These are phyloP conservation scores for Xylaria sp. DNA, from an alignment of 2,329 filamentous ascomycete genomes.

Conservation along the genomic window DNA sequence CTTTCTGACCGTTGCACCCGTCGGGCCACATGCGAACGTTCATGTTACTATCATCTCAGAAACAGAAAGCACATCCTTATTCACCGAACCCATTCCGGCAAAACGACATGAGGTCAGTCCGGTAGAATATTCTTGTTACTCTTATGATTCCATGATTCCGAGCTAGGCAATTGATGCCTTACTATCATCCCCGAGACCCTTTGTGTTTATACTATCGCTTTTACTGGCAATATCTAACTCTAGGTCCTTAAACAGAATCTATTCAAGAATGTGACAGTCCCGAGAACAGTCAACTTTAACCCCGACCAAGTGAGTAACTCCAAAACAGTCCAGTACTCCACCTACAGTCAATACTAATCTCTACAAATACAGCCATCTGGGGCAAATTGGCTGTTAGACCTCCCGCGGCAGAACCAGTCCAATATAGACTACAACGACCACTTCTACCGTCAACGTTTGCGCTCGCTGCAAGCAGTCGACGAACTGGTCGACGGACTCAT, in stretches of 20 bases:
- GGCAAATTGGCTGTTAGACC: conserved; percentile 54
- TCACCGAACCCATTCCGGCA: conserved; percentile 53
- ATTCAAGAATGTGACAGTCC: conserved; percentile 64
- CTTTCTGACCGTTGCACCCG: conserved; percentile 69
- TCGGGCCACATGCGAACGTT: conserved; percentile 64
- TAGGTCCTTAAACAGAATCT: conserved; percentile 47
- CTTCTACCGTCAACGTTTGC: conserved; percentile 59
- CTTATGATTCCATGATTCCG: too few relatives aligned
- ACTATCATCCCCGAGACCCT: too few relatives aligned
- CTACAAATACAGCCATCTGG: conserved; percentile 21
- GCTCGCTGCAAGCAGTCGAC: conserved; percentile 59
- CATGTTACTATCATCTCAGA: conserved; percentile 13
- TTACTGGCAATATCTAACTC: not conserved
- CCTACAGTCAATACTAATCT: not conserved
- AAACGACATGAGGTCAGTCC: conserved; percentile 56
- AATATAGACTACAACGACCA: conserved; percentile 55
- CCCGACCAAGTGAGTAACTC: conserved; percentile 55
- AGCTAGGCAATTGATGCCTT: too few relatives aligned
- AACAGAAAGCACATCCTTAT: conserved; percentile 51
- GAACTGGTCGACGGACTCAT: conserved; percentile 56
- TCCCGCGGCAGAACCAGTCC: conserved; percentile 49
- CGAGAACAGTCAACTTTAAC: conserved; percentile 70
- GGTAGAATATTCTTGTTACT: too few relatives aligned
- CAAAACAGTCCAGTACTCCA: not conserved
- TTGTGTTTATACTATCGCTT: not conserved